These are phyloP conservation scores for Nakaseomyces sp. DNA, from an alignment of 1,139 yeast genomes.

Conservation along the genomic window DNA sequence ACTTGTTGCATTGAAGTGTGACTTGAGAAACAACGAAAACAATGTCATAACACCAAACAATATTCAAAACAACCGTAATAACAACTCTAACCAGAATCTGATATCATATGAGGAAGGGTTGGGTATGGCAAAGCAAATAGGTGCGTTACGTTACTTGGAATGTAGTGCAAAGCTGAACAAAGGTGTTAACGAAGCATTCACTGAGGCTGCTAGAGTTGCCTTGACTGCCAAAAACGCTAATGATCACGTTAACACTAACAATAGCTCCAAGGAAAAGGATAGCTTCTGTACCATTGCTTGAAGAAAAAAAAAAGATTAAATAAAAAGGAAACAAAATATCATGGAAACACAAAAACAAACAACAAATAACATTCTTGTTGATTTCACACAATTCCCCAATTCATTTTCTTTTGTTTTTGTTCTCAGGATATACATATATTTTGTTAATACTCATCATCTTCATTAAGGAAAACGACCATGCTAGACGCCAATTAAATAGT, in stretches of 20 bases:
- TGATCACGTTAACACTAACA: not conserved
- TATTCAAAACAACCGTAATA: slow-evolving; percentile 20
- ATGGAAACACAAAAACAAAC: slow-evolving; percentile 12
- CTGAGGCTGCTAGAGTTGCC: slow-evolving; percentile 96
- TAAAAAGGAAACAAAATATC: no score
- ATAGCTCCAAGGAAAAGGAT: slow-evolving; percentile 1
- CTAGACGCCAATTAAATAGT: no score
- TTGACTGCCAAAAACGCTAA: slow-evolving; percentile 41
- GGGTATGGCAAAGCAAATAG: slow-evolving; percentile 75
- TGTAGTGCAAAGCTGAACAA: slow-evolving; percentile 90
- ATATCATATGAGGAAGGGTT: slow-evolving; percentile 79
- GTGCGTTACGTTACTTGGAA: slow-evolving; percentile 79
- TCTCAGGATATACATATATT: no score
- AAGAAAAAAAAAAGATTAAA: slow-evolving; percentile 14
- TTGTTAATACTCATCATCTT: no score
- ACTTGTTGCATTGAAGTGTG: slow-evolving; percentile 89
- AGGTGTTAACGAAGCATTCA: slow-evolving; percentile 94
- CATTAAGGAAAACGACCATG: no score
- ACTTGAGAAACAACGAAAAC: slow-evolving; percentile 51
- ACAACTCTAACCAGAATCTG: slow-evolving; percentile 38
- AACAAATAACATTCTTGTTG: no score
- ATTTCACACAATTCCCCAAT: no score
- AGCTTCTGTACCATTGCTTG: slow-evolving; percentile 2
- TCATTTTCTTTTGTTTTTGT: no score
- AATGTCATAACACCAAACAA: slow-evolving; percentile 28